Evolutionary conservation across 2,329 filamentous ascomycete species (phyloP), one percentile per base, ranked within the genome.

Genomic region (Ascochyta rabiei): DNA sequence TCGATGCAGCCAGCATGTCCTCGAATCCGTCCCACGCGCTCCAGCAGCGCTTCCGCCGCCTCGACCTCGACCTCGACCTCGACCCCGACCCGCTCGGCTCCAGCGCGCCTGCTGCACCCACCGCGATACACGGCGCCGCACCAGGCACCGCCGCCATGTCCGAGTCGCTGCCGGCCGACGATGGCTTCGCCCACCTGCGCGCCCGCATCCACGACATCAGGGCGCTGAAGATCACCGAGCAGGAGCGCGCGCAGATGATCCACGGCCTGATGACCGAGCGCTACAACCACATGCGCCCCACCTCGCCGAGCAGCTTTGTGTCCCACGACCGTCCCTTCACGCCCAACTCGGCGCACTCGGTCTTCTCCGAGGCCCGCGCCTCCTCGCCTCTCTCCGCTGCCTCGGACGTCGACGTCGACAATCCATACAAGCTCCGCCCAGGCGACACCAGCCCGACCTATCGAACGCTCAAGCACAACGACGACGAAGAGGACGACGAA

Each of bases 201-300:
- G 71, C 71, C 49, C 75, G 79, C 66, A 76, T 82, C 61, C 80
- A 81, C 43, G 69, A 79, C 53, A 80, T 82, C 51, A 70, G 76
- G 56, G 72, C 75, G 40, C 60, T 81, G 50, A 71, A 72, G 0
- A 64, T 78, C 10, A 72, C 76, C 23, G 80, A 77, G 19, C 76
- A 79, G 49, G 80, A 81, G 59, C 81, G 80, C 60, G 80, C 80
- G n/a, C 70, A 70, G 53, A 68, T 76, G 62, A 79, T 82, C 69
- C 80, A 82, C 60, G 60, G 63, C 33, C 67, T 82, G 53, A 82
- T 82, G 80, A 81, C 74, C 41, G 76, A 79, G 60, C 75, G 78
- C 48, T 82, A 80, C 62, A 67, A 72, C 59, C 56, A 64, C 31
- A 65, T 75, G 56, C 65, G 74, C 10, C 72, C 75, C 12, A 70